Evolutionary conservation across 2,329 filamentous ascomycete species (phyloP).

Genomic region (Cryoendolithus antarcticus): DNA sequence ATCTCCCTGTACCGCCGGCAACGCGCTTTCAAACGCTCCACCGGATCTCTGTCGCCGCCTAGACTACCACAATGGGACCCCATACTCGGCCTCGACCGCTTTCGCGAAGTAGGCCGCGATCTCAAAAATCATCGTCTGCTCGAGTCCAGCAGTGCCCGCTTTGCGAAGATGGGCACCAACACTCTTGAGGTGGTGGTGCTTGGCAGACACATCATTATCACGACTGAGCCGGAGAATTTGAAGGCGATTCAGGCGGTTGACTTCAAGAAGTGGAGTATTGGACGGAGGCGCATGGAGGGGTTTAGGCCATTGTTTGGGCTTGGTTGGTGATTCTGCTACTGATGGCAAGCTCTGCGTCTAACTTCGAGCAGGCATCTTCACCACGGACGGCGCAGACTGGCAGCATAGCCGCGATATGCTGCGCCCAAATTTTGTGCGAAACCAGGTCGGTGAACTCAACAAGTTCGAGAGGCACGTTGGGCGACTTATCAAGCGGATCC

Average conservation of each 20-base stretch:
- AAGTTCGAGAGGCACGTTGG: slow-evolving; percentile 50
- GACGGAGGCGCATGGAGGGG: slow-evolving; percentile 19
- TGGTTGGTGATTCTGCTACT: slow-evolving; percentile 17
- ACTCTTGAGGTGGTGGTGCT: slow-evolving; percentile 29
- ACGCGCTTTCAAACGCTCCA: slow-evolving; percentile 2
- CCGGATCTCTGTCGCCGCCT: background rate
- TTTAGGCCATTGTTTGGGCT: slow-evolving; percentile 32
- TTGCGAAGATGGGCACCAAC: slow-evolving; percentile 16
- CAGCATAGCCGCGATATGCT: slow-evolving; percentile 33
- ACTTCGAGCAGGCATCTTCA: slow-evolving; percentile 25
- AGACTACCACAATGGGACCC: slow-evolving; percentile 33
- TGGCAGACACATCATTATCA: slow-evolving; percentile 24
- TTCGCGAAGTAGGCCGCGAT: slow-evolving; percentile 29
- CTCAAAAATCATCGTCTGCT: slow-evolving; percentile 27
- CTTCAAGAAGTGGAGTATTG: slow-evolving; percentile 36
- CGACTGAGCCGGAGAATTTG: slow-evolving; percentile 36
- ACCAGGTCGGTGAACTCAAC: slow-evolving; percentile 40
- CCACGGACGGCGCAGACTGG: slow-evolving; percentile 30
- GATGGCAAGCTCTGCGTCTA: background rate
- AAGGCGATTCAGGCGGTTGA: slow-evolving; percentile 34
- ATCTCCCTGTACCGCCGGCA: slow-evolving; percentile 1
- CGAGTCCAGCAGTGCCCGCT: slow-evolving; percentile 22
- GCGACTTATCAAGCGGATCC: slow-evolving; percentile 38
- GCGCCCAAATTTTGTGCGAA: slow-evolving; percentile 40
- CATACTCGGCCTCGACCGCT: slow-evolving; percentile 40